Percentiles rank a stretch among this genome's conserved stretches.
These are phyloP conservation scores for Amylocarpus encephaloides DNA, from an alignment of 2,329 filamentous ascomycete species.

Conservation along the genomic window DNA sequence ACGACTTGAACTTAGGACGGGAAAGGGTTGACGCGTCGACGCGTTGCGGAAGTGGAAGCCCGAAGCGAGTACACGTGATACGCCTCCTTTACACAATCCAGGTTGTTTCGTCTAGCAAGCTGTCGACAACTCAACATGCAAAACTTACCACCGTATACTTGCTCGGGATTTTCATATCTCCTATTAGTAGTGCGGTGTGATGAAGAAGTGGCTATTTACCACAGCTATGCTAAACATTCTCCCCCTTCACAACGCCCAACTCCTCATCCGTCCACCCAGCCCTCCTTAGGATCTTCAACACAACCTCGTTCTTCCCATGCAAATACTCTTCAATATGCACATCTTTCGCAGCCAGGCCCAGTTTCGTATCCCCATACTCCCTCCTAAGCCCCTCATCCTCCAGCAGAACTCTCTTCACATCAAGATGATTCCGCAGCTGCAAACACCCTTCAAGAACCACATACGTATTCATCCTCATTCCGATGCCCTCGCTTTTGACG, in stretches of 20 bases:
- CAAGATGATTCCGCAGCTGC: slow-evolving; percentile 34
- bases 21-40: no score
- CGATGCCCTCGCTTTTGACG: neutral
- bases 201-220: no score
- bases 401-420: slow-evolving; percentile 32
- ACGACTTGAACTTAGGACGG: no score
- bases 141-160: no score
- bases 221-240: slow-evolving; percentile 1
- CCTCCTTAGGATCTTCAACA: slow-evolving; percentile 19
- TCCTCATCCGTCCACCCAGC: slow-evolving; percentile 20
- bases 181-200: no score
- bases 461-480: slow-evolving; percentile 33
- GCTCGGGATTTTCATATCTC: no score
- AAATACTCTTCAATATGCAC: slow-evolving; percentile 14
- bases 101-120: no score
- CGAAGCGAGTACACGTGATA: no score
- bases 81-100: no score
- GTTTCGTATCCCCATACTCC: slow-evolving; percentile 21
- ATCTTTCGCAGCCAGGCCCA: slow-evolving; percentile 9
- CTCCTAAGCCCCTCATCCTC: slow-evolving; percentile 29
- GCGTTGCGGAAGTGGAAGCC: no score
- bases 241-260: slow-evolving; percentile 10
- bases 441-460: slow-evolving; percentile 32
- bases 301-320: slow-evolving; percentile 16
- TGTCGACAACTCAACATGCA: no score